phyloP scores from a whole-genome alignment of 2,329 filamentous ascomycete species.

The Sporothrix curviconia region DNA sequence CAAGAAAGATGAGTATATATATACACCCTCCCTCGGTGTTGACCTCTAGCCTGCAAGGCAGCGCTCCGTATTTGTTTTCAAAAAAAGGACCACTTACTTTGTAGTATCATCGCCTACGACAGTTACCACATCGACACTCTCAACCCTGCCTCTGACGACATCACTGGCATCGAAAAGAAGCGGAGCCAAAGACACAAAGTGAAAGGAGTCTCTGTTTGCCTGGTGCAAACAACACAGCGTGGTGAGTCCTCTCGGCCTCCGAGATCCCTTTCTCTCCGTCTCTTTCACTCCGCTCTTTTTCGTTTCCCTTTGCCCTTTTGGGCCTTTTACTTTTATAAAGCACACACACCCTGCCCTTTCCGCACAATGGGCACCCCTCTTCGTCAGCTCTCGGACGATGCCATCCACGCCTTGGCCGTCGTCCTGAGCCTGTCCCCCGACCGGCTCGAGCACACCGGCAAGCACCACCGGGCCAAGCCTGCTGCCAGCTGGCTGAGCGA shows the following conservation, averaged over 20 bases:
- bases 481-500: slow-evolving; percentile 11
- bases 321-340: no score
- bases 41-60: no score
- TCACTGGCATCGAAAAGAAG: no score
- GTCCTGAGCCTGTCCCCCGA: slow-evolving; percentile 9
- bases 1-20: not conserved
- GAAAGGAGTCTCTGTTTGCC: not conserved
- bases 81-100: no score
- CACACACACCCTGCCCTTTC: no score
- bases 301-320: not conserved
- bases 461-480: not conserved
- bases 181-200: not conserved
- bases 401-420: slow-evolving; percentile 9
- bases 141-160: no score
- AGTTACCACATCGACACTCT: no score
- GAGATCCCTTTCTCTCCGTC: not conserved
- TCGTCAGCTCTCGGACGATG: not conserved
- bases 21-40: no score
- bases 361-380: not conserved
- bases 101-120: no score
- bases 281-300: not conserved
- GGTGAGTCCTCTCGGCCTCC: not conserved
- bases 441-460: not conserved
- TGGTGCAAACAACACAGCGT: slow-evolving; percentile 1
- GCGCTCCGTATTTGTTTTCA: no score